These are phyloP conservation scores for Saccharomycopsis sp. DNA, from an alignment of 805 yeast species.

Conservation along the genomic window DNA sequence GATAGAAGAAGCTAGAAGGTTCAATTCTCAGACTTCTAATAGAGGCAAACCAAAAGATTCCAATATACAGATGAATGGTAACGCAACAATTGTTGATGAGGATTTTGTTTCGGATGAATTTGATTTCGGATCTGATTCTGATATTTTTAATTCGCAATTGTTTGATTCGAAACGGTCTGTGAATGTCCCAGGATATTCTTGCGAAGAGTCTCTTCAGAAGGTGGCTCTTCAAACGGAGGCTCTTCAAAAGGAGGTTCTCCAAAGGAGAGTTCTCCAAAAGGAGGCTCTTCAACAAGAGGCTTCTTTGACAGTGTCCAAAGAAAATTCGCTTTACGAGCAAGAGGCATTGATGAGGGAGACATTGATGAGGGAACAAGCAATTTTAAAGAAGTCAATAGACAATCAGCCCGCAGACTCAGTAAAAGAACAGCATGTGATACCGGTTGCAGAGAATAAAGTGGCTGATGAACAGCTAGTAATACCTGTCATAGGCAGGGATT, in stretches of 20 bases:
- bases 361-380: no score
- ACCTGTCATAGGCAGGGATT: no score
- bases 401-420: no score
- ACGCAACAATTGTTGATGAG: background rate
- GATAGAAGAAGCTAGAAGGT: background rate
- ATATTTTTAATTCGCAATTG: background rate
- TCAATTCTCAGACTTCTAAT: background rate
- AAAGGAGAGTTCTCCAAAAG: no score
- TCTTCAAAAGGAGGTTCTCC: background rate
- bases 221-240: background rate
- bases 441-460: no score
- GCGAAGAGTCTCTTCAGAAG: background rate
- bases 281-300: no score
- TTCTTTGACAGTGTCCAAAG: no score
- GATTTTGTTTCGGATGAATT: background rate
- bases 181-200: background rate
- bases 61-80: background rate
- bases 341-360: no score
- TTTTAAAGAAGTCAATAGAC: no score
- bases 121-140: background rate
- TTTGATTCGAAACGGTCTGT: background rate
- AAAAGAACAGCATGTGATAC: no score
- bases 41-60: background rate
- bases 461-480: no score
- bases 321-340: no score